A percentile compares a stretch with the other conserved stretches of the same genome.
Evolutionary conservation across 768 basidiomycete genomes (phyloP).

Genomic region (Suillus ampliporus): DNA sequence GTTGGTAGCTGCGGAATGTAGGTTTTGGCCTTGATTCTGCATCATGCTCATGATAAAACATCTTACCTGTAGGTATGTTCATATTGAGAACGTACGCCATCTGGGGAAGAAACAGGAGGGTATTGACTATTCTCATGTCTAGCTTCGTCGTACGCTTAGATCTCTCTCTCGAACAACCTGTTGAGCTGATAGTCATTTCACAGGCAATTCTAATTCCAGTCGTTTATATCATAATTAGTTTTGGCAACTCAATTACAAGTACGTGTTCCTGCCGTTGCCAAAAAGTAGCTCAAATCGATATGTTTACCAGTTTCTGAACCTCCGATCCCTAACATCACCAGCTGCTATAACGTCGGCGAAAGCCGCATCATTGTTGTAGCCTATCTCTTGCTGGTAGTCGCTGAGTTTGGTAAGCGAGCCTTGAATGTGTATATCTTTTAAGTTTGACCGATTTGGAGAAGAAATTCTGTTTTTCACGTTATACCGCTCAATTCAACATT

Average conservation of each 20-base stretch:
- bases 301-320: slow-evolving; percentile 3
- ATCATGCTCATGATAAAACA: background rate
- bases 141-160: background rate
- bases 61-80: slow-evolving; percentile 6
- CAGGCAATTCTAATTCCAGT: slow-evolving; percentile 6
- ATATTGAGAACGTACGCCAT: slow-evolving; percentile 9
- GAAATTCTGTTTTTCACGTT: slow-evolving; percentile 10
- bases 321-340: slow-evolving; percentile 4
- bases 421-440: background rate
- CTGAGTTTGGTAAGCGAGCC: slow-evolving; percentile 4
- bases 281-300: background rate
- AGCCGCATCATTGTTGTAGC: slow-evolving; percentile 1
- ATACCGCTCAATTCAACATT: slow-evolving; percentile 9
- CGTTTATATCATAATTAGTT: background rate
- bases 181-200: background rate
- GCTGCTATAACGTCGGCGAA: slow-evolving; percentile 8
- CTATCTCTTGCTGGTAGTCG: background rate
- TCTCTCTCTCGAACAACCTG: background rate
- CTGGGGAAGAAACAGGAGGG: slow-evolving; percentile 5
- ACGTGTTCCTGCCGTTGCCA: background rate
- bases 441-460: background rate
- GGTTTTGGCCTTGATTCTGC: background rate
- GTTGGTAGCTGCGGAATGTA: slow-evolving; percentile 6
- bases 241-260: background rate
- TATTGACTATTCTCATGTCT: slow-evolving; percentile 1